A percentile compares a stretch with the other conserved stretches of the same genome.
Conservation (phyloP, 2,329 filamentous ascomycete genomes). For the Pseudogymnoascus verrucosus region DNA sequence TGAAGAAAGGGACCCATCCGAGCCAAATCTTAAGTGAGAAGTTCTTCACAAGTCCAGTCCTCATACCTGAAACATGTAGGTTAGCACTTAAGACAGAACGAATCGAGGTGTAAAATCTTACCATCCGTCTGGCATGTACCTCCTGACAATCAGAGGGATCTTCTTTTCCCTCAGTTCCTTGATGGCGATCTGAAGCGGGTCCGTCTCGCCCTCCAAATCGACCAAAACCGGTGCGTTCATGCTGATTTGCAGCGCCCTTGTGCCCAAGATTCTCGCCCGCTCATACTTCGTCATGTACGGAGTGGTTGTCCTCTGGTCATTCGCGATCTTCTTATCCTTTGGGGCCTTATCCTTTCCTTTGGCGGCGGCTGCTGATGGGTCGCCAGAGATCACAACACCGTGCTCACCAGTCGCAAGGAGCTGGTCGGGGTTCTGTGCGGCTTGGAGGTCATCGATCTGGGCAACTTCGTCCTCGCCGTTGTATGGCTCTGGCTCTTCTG, state of each 20-base stretch:
- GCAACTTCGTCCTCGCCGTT: constrained; percentile 46
- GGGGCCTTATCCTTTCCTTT: constrained; percentile 48
- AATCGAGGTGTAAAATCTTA: constrained; percentile 41
- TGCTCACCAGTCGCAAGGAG: constrained; percentile 27
- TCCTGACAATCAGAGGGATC: constrained; percentile 88
- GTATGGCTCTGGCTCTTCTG: constrained; percentile 44
- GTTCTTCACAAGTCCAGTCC: constrained; percentile 97
- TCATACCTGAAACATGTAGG: constrained; percentile 52
- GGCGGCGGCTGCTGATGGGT: constrained; percentile 52
- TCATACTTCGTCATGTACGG: constrained; percentile 99
- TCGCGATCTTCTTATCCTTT: constrained; percentile 82
- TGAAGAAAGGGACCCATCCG: constrained; percentile 8
- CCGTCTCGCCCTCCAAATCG: constrained; percentile 93
- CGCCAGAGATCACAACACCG: constrained; percentile 49
- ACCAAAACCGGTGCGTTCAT: constrained; percentile 97
- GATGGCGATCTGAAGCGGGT: constrained; percentile 93
- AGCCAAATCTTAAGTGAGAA: constrained; percentile 49
- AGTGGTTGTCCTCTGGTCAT: constrained; percentile 81
- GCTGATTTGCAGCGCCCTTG: constrained; percentile 90
- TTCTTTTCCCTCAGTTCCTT: constrained; percentile 98
- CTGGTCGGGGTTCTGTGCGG: constrained; percentile 48
- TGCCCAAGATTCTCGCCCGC: constrained; percentile 84
- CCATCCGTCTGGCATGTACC: constrained; percentile 95
- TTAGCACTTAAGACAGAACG: background rate
- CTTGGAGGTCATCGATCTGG: constrained; percentile 43